A percentile compares a stretch with the other conserved stretches of the same genome.
Conservation (phyloP, 1,284 basidiomycete species). For the Trametes hirsuta region DNA sequence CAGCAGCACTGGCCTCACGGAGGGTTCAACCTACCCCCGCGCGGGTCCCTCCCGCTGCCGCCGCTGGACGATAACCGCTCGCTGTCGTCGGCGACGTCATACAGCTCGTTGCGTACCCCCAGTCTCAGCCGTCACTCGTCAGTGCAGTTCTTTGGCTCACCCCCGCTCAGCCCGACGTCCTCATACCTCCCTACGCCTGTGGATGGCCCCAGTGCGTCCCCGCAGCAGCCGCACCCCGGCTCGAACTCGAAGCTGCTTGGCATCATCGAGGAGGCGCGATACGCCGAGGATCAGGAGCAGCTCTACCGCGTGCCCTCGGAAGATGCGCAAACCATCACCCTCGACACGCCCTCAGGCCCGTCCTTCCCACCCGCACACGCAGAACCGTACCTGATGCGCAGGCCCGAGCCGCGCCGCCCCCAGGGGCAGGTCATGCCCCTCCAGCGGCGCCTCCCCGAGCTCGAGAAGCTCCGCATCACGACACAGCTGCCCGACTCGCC, state of each 20-base stretch:
- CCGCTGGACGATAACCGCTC: conserved; percentile 46
- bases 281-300: conserved; percentile 24
- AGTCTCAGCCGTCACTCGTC: conserved; percentile 38
- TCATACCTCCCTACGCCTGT: conserved; percentile 24
- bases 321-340: conserved; percentile 16
- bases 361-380: background rate
- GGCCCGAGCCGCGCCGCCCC: conserved; percentile 6
- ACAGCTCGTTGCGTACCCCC: conserved; percentile 30
- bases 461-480: conserved; percentile 5
- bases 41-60: conserved; percentile 20
- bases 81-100: conserved; percentile 27
- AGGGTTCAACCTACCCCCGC: conserved; percentile 29
- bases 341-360: conserved; percentile 7
- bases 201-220: conserved; percentile 17
- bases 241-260: conserved; percentile 23
- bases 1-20: conserved; percentile 20
- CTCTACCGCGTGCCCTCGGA: conserved; percentile 10
- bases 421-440: background rate
- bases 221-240: background rate
- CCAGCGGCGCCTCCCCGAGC: conserved; percentile 9
- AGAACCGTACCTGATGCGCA: conserved; percentile 6
- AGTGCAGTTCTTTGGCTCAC: conserved; percentile 34
- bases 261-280: conserved; percentile 31
- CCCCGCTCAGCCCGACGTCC: conserved; percentile 39
- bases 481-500: background rate